These are phyloP conservation scores for Ophiostoma ips DNA, from an alignment of 2,329 filamentous ascomycete genomes.

Conservation along the genomic window DNA sequence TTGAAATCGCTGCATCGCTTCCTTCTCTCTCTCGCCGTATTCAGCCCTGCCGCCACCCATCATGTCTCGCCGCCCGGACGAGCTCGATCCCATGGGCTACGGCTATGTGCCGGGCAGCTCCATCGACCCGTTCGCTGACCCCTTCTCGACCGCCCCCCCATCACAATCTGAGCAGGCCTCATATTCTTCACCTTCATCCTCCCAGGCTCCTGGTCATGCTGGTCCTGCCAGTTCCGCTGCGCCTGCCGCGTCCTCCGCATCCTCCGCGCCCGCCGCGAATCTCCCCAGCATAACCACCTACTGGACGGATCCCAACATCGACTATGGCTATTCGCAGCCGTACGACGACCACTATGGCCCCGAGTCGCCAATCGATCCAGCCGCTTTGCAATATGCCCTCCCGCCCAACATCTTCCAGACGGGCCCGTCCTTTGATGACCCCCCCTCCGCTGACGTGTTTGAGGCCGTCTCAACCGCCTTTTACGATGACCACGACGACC, in stretches of 20 bases:
- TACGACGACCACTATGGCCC: constrained; percentile 24
- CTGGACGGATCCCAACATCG: constrained; percentile 31
- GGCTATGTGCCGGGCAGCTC: not conserved
- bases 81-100: constrained; percentile 4
- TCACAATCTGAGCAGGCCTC: constrained; percentile 9
- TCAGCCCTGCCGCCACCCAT: not conserved
- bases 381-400: constrained; percentile 39
- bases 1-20: not conserved
- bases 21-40: not conserved
- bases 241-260: too few species aligned
- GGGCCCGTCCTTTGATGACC: constrained; percentile 13
- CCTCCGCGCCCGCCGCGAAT: constrained; percentile 19
- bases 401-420: constrained; percentile 34
- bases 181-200: not conserved
- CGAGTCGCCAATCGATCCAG: constrained; percentile 38
- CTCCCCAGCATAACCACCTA: constrained; percentile 35
- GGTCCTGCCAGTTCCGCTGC: too few species aligned
- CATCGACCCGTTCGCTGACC: not conserved
- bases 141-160: not conserved
- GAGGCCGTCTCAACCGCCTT: constrained; percentile 24
- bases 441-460: constrained; percentile 16
- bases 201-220: too few species aligned
- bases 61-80: constrained; percentile 19
- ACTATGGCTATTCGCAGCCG: constrained; percentile 22
- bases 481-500: constrained; percentile 28